These are phyloP conservation scores for Euphorbia lathyris DNA, from an alignment of 345 rosid species.

Conservation along the genomic window DNA sequence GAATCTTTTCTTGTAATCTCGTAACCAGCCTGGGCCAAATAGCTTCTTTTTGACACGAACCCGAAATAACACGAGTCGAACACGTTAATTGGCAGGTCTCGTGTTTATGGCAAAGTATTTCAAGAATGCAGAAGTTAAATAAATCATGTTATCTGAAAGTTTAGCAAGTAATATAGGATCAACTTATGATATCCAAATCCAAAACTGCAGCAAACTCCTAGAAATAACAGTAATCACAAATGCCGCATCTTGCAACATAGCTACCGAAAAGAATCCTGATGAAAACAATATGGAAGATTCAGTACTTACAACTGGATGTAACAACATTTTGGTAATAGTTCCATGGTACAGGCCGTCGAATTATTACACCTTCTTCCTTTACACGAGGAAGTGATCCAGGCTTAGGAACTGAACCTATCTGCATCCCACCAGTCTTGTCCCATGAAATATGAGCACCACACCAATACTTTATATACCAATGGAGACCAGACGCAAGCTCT, in stretches of 20 bases:
- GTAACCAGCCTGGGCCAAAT: too few relatives aligned
- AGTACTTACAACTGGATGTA: conserved; percentile 80
- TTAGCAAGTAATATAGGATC: not conserved
- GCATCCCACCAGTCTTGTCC: conserved; percentile 91
- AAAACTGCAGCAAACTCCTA: not conserved
- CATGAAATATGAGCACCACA: conserved; percentile 92
- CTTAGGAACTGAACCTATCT: conserved; percentile 65
- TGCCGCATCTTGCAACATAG: not conserved
- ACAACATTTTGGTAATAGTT: conserved; percentile 97
- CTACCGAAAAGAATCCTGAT: not conserved
- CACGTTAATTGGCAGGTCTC: too few relatives aligned
- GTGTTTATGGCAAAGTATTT: not conserved
- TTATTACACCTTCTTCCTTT: conserved; percentile 52
- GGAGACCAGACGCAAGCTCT: conserved; percentile 85
- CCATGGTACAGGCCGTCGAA: conserved; percentile 89
- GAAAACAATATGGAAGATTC: conserved; percentile 10
- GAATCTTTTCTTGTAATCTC: too few relatives aligned
- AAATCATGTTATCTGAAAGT: not conserved
- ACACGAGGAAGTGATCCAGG: conserved; percentile 73
- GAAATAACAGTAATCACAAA: too few relatives aligned
- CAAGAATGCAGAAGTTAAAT: not conserved
- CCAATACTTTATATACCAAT: conserved; percentile 85
- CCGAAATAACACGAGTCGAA: too few relatives aligned
- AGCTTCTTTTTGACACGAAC: too few relatives aligned
- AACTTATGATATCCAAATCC: not conserved